Evolutionary conservation across 306 rosid genomes (phyloP).

Genomic region (Quercus engelmannii): DNA sequence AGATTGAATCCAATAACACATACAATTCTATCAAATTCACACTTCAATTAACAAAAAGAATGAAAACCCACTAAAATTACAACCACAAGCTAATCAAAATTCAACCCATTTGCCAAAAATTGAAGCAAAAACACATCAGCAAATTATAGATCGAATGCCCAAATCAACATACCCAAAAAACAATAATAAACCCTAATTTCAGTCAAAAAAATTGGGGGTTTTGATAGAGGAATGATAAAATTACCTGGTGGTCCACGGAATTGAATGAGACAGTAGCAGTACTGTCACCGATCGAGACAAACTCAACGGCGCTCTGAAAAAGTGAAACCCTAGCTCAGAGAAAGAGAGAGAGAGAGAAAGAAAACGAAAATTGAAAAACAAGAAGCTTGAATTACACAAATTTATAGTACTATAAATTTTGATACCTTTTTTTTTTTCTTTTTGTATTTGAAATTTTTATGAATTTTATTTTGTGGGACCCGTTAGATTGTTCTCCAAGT

Average conservation of each 20-base stretch:
- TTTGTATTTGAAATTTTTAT: background rate
- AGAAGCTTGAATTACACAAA: constrained; percentile 1
- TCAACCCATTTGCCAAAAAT: background rate
- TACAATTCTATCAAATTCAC: background rate
- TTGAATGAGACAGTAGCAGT: background rate
- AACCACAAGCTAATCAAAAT: background rate
- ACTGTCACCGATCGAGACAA: constrained; percentile 5
- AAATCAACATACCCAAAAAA: background rate
- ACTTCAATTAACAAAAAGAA: background rate
- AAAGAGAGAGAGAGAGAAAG: background rate
- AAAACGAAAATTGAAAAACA: background rate
- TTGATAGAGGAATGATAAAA: background rate
- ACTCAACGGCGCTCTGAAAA: constrained; percentile 2
- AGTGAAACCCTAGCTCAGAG: constrained; percentile 5
- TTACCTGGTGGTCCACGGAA: constrained; percentile 12
- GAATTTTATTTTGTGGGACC: background rate
- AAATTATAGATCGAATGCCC: background rate
- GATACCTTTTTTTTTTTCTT: background rate
- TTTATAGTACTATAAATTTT: no score
- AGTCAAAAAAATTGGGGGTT: background rate
- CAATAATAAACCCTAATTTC: background rate
- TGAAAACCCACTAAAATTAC: background rate
- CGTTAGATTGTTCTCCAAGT: background rate
- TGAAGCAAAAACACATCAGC: background rate
- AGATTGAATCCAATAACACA: background rate